Evolutionary conservation across 768 basidiomycete genomes (phyloP), one percentile per base, ranked within the genome.

Genomic region (Mycena olivaceomarginata): DNA sequence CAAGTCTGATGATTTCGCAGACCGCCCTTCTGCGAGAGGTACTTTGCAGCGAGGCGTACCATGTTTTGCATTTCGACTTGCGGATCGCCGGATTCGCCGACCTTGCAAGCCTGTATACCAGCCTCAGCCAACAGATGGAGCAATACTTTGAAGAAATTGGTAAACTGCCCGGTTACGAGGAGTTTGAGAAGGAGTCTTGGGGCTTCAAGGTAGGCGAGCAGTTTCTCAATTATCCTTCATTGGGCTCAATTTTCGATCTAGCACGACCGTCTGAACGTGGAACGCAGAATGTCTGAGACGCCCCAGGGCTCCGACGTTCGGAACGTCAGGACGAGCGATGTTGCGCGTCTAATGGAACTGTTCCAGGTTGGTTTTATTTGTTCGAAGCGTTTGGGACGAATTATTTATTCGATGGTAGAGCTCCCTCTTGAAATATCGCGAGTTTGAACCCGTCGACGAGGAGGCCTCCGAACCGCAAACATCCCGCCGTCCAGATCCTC

Each of bases 1-100:
- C 57, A 8, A 46, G 46, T 48, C 15, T 59, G 56, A 25, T 45
- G 68, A 70, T 69, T 43, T 20, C 45, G 37, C 80, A 96, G 93
- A 97, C 96, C 7, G 92, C 94, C 0, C 90, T 97, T 10, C 88
- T 97, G 15, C 91, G 95, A 60, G 94, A 97, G 84, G 92, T 96
- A 39, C 91, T 97, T 37, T 92, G 92, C 13, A 87, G 88, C 22
- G 89, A 92, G 12, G 87, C 87, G 66, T 97, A 94, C 81, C 94
- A 96, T 85, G 94, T 96, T 70, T 89, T 96, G 64, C 94, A 96
- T 81, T 95, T 97, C 79, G 95, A 97, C 83, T 88, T 97, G 57
- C 92, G 95, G 6, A 95, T 96, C 65, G 91, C 96, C 4, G 95
- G 95, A 0, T 97, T 97, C 80, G 95, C 95, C 3, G 96, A 96